Base-by-base conservation (phyloP, 2,329 filamentous ascomycete species). In the Xylaria arbuscula region DNA sequence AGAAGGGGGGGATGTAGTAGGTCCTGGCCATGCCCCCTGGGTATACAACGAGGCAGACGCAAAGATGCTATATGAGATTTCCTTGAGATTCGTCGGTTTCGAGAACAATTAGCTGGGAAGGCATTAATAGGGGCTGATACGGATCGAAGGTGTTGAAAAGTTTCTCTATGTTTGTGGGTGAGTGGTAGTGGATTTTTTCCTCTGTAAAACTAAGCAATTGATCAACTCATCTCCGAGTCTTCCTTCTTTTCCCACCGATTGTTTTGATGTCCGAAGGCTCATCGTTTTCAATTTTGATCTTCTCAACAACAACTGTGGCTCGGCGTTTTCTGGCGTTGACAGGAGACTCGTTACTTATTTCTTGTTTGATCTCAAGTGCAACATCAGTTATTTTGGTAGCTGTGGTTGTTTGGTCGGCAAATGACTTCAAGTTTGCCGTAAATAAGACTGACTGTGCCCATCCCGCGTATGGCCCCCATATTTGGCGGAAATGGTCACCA, bases 391-490 rank as follows among this genome's bases (percentile, higher is more conserved):
- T 60, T 56, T 77, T 72, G 8, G 65, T 19, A 59, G 76, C 74
- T 24, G 84, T 82, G 54, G 83, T 80, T 64, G 86, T 83, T 24
- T 87, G 86, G 72, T 93, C 91, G 0, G 94, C 91, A 76, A 98
- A 98, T 0, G 93, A 88, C 76, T 89, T 92, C 65, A 99, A 80
- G 77, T 99, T 94, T 0, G 96, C 97, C 0, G 96, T 97, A 77
- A 99, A 99, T 13, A 99, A 84, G 9, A 99, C 96, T 2, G 93
- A 97, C 81, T 99, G 96, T 10, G 97, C 96, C 97, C 97, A 99
- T 0, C 96, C 96, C 1, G 96, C 96, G 75, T 98, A 93, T 67
- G 91, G 88, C 0, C 96, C 96, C 96, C 97, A 99, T 0, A 98
- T 85, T 45, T 86, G 85, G 64, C 96, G 88, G 76, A 99, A 99